Evolutionary conservation across 352 stramenopile genomes (phyloP).

Genomic region (Pythium rishiriense): DNA sequence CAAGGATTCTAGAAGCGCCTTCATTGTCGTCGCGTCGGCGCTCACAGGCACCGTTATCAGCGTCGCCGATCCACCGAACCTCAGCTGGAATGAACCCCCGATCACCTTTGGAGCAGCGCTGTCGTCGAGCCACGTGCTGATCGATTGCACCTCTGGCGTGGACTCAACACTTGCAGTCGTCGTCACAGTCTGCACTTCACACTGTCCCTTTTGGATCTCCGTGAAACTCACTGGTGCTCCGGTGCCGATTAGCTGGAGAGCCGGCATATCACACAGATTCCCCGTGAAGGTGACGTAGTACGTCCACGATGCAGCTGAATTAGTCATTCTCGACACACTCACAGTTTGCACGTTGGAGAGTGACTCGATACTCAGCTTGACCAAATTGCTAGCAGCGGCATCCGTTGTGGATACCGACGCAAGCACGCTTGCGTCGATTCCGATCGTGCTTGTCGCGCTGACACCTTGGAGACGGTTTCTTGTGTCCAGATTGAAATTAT

Average conservation of each 20-base stretch:
- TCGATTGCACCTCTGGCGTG: constrained; percentile 86
- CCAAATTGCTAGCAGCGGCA: constrained; percentile 54
- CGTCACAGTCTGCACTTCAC: constrained; percentile 94
- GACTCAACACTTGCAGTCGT: constrained; percentile 90
- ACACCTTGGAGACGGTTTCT: constrained; percentile 47
- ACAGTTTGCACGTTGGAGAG: constrained; percentile 86
- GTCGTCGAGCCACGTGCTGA: constrained; percentile 76
- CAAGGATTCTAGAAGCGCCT: constrained; percentile 70
- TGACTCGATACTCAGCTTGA: constrained; percentile 84
- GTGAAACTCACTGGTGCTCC: constrained; percentile 42
- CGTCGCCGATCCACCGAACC: constrained; percentile 46
- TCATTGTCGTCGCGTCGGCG: constrained; percentile 40
- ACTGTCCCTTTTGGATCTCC: constrained; percentile 82
- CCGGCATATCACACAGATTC: constrained; percentile 81
- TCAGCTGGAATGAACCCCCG: constrained; percentile 69
- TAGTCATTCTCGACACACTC: constrained; percentile 59
- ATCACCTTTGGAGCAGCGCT: constrained; percentile 33
- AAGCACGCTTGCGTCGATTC: constrained; percentile 47
- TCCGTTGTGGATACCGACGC: constrained; percentile 37
- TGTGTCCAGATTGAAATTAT: constrained; percentile 81
- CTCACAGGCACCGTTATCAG: constrained; percentile 44
- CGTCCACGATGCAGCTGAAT: constrained; percentile 43
- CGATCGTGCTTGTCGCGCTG: constrained; percentile 39
- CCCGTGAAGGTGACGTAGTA: constrained; percentile 88
- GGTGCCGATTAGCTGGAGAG: constrained; percentile 54